Evolutionary conservation across 2,329 filamentous ascomycete genomes (phyloP).

Genomic region (Aspergillus clavatus): DNA sequence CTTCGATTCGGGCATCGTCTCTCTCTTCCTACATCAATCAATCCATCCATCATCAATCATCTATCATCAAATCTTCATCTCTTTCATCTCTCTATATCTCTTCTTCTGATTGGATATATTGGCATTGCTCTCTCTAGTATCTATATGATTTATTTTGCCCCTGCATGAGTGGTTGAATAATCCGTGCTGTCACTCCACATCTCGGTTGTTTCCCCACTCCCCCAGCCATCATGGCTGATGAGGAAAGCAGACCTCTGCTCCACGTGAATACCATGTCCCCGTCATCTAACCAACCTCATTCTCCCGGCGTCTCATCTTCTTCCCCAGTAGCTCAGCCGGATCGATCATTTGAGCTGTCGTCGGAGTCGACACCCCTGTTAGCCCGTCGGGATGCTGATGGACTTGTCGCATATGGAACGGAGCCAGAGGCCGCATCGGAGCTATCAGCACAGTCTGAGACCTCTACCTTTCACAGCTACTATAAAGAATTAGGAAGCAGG

Average conservation of each 20-base stretch:
- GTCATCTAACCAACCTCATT: conserved; percentile 16
- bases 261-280: conserved; percentile 20
- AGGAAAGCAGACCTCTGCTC: conserved; percentile 29
- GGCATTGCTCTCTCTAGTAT: too few relatives aligned
- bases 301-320: conserved; percentile 10
- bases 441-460: conserved; percentile 20
- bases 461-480: conserved; percentile 11
- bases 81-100: conserved; percentile 1
- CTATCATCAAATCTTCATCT: background rate
- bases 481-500: conserved; percentile 19
- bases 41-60: background rate
- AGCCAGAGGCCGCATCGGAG: conserved; percentile 13
- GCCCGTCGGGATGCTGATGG: conserved; percentile 30
- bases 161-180: too few relatives aligned
- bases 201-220: conserved; percentile 3
- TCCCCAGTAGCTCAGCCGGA: conserved; percentile 14
- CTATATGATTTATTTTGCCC: too few relatives aligned
- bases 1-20: too few relatives aligned
- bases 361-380: conserved; percentile 42
- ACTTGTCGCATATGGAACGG: conserved; percentile 27
- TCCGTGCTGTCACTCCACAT: conserved; percentile 11
- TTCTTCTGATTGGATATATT: too few relatives aligned
- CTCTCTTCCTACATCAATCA: too few relatives aligned
- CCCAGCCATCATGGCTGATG: conserved; percentile 31
- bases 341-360: conserved; percentile 32